Evolutionary conservation across 2,329 filamentous ascomycete species (phyloP), one percentile per base, ranked within the genome.

Genomic region (Aspergillus felis): DNA sequence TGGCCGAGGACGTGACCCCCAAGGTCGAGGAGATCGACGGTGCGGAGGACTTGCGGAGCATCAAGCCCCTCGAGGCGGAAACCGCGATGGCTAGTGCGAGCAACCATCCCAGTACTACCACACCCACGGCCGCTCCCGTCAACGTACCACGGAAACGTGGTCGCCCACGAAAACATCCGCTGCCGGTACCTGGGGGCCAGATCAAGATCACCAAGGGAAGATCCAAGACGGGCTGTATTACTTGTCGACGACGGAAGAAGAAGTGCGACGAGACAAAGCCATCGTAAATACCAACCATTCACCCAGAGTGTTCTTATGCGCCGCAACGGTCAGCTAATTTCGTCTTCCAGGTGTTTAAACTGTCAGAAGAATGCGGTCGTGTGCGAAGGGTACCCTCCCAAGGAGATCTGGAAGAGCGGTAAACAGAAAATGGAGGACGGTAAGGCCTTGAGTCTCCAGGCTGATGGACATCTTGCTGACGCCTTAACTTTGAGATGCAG

Each of bases 331-430:
- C 44, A 58, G 50, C 52, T 41, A 35, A 54, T 52, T 47, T 22
- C n/a, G 14, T 51, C 50, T 50, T 27, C 12, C 57, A 73, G 70
- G 38, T 72, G 62, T 56, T 82, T 91, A 74, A 95, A 95, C 67
- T 96, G 92, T 69, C 88, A 94, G 76, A 96, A 96, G 81, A 96
- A 96, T 71, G 91, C 91, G 8, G 90, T 96, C 12, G 85, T 92
- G 12, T 96, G 92, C 70, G 91, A 96, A 75, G 92, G 92, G 12
- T 96, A 96, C 69, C 90, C 90, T 52, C 88, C 91, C 60, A 91
- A 91, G 71, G 88, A 90, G 57, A 84, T 91, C 53, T 96, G 92
- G 92, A 91, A 87, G 73, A 92, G 90, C 68, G 91, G 91, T 28
- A 91, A 85, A 70, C 89, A 93, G 72, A 88, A 82, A 69, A 82